These are phyloP conservation scores for Triticum urartu DNA, from an alignment of 176 grass and related monocot species.

Conservation along the genomic window DNA sequence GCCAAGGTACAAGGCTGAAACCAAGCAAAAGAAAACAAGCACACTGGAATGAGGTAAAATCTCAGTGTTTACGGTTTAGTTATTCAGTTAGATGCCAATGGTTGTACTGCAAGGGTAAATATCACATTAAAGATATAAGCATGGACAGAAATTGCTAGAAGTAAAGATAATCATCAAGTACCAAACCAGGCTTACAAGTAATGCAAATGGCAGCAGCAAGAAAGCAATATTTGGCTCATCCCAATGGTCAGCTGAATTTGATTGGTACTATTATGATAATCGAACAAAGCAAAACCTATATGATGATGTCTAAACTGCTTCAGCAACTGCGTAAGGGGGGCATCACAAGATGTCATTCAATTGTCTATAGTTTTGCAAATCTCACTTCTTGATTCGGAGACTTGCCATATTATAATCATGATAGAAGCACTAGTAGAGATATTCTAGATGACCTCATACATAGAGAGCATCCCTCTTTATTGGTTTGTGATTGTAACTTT, in stretches of 20 bases:
- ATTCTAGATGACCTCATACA: neutral
- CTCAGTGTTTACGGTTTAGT: neutral
- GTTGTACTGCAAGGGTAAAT: neutral
- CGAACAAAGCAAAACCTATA: neutral
- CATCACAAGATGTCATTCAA: conserved; percentile 7
- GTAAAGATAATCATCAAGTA: conserved; percentile 3
- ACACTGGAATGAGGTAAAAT: neutral
- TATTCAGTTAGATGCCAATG: neutral
- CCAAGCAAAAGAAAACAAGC: conserved; percentile 7
- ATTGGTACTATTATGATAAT: conserved; percentile 16
- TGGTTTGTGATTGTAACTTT: neutral
- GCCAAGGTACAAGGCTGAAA: neutral
- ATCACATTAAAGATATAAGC: neutral
- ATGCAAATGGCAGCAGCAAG: conserved; percentile 7
- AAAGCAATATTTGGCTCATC: neutral
- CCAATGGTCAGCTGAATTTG: conserved; percentile 6
- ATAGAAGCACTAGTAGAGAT: conserved; percentile 14
- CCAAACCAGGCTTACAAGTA: conserved; percentile 6
- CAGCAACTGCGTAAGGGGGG: conserved; percentile 12
- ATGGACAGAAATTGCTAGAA: neutral
- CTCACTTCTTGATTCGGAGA: conserved; percentile 15
- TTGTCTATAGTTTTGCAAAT: conserved; percentile 31
- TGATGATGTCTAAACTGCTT: conserved; percentile 33
- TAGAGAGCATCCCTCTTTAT: conserved; percentile 5
- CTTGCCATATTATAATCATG: neutral